Evolutionary conservation across 1,284 basidiomycete genomes (phyloP), one percentile per base, ranked within the genome.

Genomic region (Hemileia vastatrix): DNA sequence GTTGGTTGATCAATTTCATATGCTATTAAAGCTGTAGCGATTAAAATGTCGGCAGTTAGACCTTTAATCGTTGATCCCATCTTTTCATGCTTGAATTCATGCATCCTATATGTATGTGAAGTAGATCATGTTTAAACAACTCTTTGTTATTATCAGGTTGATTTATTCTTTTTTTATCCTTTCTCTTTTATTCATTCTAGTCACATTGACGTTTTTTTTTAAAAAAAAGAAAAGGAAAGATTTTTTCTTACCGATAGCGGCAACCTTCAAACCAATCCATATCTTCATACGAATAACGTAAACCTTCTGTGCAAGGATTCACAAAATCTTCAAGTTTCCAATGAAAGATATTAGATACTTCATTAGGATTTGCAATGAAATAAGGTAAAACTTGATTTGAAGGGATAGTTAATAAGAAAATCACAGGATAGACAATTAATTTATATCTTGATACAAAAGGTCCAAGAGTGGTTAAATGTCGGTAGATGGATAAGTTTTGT

Each of bases 31-130:
- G 51, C 40, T 27, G 53, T 19, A 15, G 58, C 9, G 18, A 60
- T 47, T 9, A 60, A 4, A 27, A 60, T 60, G 31, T 60, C 58
- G 24, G 58, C 58, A 54, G 58, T 60, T n/a, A 60, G 31, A 6
- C 58, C 58, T 23, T 49, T 47, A 6, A 60, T n/a, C 21, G 58
- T 36, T 6, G 58, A 60, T 2, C 50, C 50, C 40, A 58, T 50
- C 6, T 8, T 24, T 19, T 50, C 15, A 8, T 50, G 50, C 2
- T 18, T 43, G 27, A 60, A 60, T 6, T 33, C 52, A 44, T 60
- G 50, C 50, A 36, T 53, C 43, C 58, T 60, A 21, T 60, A 60
- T 15, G 24, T 8, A 36, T 50, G 52, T 13, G 49, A 50, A 15
- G n/a, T n/a, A n/a, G n/a, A n/a, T n/a, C n/a, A n/a, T n/a, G n/a